Evolutionary conservation across 2,329 filamentous ascomycete genomes (phyloP).

Genomic region (Colletotrichum sansevieriae): DNA sequence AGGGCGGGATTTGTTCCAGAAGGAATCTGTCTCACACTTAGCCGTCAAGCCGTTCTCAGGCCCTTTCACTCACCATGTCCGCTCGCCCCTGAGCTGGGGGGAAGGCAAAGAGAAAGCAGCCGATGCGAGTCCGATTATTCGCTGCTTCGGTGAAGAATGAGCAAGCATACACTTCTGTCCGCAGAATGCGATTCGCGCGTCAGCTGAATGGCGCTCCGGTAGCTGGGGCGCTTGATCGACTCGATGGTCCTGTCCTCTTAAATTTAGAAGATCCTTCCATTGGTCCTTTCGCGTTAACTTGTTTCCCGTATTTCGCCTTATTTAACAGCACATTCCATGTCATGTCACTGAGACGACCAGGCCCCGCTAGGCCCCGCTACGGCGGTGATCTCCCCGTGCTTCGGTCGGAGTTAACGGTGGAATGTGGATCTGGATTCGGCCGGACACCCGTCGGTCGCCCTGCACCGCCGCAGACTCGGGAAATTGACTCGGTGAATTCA

Average conservation of each 20-base stretch:
- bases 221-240: conserved; percentile 14
- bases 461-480: conserved; percentile 1
- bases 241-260: neutral
- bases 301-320: neutral
- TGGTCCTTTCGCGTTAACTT: neutral
- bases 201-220: conserved; percentile 5
- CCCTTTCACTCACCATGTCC: neutral
- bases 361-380: conserved; percentile 30
- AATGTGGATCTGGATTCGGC: neutral
- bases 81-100: neutral
- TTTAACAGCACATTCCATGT: conserved; percentile 9
- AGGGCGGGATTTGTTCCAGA: conserved; percentile 27
- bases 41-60: conserved; percentile 4
- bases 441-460: neutral
- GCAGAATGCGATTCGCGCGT: conserved; percentile 32
- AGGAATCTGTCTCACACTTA: conserved; percentile 18
- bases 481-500: conserved; percentile 18
- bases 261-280: neutral
- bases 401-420: conserved; percentile 14
- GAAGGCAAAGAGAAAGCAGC: neutral
- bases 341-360: conserved; percentile 21
- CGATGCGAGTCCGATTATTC: conserved; percentile 32
- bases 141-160: neutral
- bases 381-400: neutral
- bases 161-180: neutral